phyloP scores from a whole-genome alignment of 176 grass and related monocot genomes.

The Aegilops sharonensis region DNA sequence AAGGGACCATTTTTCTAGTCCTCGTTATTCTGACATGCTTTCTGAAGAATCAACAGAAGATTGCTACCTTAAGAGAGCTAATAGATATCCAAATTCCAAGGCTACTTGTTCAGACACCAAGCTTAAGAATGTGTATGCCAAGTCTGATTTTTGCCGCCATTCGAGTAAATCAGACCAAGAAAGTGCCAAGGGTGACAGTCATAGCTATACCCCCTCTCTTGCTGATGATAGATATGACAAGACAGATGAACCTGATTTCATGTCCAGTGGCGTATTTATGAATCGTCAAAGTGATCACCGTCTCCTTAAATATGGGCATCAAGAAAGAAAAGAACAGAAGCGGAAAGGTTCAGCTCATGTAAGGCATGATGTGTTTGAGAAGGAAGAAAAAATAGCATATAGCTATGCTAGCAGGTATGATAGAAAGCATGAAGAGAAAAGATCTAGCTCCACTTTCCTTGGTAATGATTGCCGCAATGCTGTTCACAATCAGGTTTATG shows the following conservation, averaged over 20 bases:
- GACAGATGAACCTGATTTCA: slow-evolving; percentile 29
- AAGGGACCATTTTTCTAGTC: slow-evolving; percentile 22
- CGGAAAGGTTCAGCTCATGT: slow-evolving; percentile 2
- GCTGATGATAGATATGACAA: slow-evolving; percentile 26
- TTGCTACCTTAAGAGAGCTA: slow-evolving; percentile 46
- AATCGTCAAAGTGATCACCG: not conserved
- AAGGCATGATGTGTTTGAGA: slow-evolving; percentile 30
- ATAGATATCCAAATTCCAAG: slow-evolving; percentile 28
- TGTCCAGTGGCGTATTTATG: not conserved
- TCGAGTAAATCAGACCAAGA: slow-evolving; percentile 36
- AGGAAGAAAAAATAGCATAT: slow-evolving; percentile 29
- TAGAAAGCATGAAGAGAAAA: slow-evolving; percentile 34
- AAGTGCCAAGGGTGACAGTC: slow-evolving; percentile 14
- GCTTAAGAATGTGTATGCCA: slow-evolving; percentile 29
- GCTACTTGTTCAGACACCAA: slow-evolving; percentile 16
- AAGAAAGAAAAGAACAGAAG: slow-evolving; percentile 28
- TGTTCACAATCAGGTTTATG: slow-evolving; percentile 9
- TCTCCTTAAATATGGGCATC: slow-evolving; percentile 21
- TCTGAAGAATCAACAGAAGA: slow-evolving; percentile 56
- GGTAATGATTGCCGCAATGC: slow-evolving; percentile 26
- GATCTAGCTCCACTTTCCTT: slow-evolving; percentile 29
- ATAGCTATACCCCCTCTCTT: slow-evolving; percentile 28
- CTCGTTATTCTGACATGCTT: slow-evolving; percentile 43
- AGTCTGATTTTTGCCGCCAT: slow-evolving; percentile 27
- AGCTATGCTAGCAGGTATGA: slow-evolving; percentile 29